Evolutionary conservation across 108 stramenopile species (phyloP).

Genomic region (Stephanodiscus minutulus): DNA sequence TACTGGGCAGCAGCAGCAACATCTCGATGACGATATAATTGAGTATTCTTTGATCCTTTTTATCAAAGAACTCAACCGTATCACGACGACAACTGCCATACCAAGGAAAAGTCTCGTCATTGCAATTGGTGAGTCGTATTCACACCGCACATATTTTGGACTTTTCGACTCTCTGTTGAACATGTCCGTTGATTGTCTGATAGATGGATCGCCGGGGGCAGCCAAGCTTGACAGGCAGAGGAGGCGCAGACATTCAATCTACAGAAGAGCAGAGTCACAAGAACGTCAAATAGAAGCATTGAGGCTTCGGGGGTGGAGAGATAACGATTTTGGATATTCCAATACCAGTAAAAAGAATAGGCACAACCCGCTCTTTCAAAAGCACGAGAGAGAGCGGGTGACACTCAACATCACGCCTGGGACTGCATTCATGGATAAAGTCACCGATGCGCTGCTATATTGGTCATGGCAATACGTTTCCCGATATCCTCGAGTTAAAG

Average conservation of each 20-base stretch:
- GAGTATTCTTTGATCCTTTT: constrained; percentile 59
- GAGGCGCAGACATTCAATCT: constrained; percentile 50
- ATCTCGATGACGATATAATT: constrained; percentile 33
- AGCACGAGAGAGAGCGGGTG: constrained; percentile 43
- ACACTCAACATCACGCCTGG: constrained; percentile 80
- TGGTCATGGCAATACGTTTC: constrained; percentile 84
- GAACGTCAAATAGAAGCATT: constrained; percentile 44
- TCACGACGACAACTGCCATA: constrained; percentile 50
- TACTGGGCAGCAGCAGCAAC: constrained; percentile 5
- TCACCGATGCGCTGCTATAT: constrained; percentile 73
- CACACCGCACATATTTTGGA: not conserved
- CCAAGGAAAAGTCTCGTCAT: constrained; percentile 79
- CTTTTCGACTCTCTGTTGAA: not conserved
- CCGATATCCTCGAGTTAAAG: constrained; percentile 35
- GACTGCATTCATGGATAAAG: constrained; percentile 70
- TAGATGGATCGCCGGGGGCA: constrained; percentile 79
- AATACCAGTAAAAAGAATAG: constrained; percentile 8
- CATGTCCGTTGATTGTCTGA: not conserved
- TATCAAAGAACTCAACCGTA: constrained; percentile 70
- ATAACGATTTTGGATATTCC: constrained; percentile 37
- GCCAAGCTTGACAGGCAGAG: constrained; percentile 89
- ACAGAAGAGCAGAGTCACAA: constrained; percentile 55
- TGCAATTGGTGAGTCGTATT: constrained; percentile 42
- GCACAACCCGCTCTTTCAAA: constrained; percentile 22
- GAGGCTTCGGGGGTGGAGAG: constrained; percentile 41